Percentiles rank a stretch among this genome's conserved stretches.
Conservation (phyloP, 2,329 filamentous ascomycete species). For the Alternaria gansuensis region DNA sequence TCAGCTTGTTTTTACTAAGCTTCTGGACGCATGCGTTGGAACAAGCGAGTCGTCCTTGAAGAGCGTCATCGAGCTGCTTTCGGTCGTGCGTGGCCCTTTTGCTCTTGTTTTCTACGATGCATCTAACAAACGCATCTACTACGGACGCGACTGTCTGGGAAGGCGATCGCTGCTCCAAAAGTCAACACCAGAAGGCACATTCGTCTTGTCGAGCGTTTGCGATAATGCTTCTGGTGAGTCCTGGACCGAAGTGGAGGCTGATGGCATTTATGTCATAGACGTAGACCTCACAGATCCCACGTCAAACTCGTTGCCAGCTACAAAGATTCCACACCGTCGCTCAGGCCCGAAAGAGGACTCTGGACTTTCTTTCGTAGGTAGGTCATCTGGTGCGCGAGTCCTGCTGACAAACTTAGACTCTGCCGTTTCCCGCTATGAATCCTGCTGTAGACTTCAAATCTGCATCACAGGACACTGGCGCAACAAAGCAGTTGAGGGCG, state of each 20-base stretch:
- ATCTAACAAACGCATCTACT: conserved; percentile 70
- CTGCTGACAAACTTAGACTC: conserved; percentile 46
- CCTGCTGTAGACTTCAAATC: conserved; percentile 18
- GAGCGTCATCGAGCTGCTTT: conserved; percentile 36
- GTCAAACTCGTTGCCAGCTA: conserved; percentile 12
- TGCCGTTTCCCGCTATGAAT: conserved; percentile 59
- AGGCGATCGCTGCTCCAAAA: conserved; percentile 77
- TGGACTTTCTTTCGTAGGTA: conserved; percentile 47
- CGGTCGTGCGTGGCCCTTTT: conserved; percentile 72
- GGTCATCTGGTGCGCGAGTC: conserved; percentile 23
- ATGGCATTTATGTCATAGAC: conserved; percentile 78
- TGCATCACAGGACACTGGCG: conserved; percentile 43
- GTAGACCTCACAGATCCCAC: conserved; percentile 49
- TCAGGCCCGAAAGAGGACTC: conserved; percentile 16
- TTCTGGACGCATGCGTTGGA: conserved; percentile 54
- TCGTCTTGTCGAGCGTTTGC: conserved; percentile 50
- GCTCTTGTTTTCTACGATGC: conserved; percentile 86
- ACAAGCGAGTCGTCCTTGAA: conserved; percentile 12
- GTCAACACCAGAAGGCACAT: conserved; percentile 58
- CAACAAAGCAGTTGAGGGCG: conserved; percentile 63
- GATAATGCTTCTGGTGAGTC: conserved; percentile 50
- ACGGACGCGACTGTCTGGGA: conserved; percentile 86
- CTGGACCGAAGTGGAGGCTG: conserved; percentile 85
- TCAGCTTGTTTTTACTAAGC: conserved; percentile 68
- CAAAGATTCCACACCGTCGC: conserved; percentile 39